Base-by-base conservation (phyloP, 441 rosid genomes). In the Viola pubescens region DNA sequence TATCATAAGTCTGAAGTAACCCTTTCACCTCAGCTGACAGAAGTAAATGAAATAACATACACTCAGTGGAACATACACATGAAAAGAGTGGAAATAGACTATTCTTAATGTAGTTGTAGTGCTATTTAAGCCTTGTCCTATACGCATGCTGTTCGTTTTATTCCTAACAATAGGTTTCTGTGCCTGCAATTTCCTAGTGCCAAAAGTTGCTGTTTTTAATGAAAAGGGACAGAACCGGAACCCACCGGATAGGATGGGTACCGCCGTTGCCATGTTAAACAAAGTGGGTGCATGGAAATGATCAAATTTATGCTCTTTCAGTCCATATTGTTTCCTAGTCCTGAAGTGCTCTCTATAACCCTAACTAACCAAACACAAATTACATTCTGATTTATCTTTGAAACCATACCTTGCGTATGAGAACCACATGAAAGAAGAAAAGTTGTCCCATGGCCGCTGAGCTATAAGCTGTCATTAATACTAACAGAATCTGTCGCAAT, bases 391-490 rank as follows among this genome's bases (percentile, higher is more conserved):
- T 38, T 9, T 12, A 52, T 19, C 9, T 13, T 53, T 44, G 37
- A 26, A n/a, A 11, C 4, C 34, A 10, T 59, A 43, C 46, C 46
- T 43, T 43, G 46, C 46, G 46, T 43, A 43, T 43, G 46, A 43
- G 46, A 43, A 43, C 46, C 46, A 9, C 46, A 43, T 43, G 46
- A 43, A 43, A 43, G 8, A 43, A 43, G 46, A 43, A 43, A 43
- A 43, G 46, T 43, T 43, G 46, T 43, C 46, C 46, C 84, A 94
- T 81, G 48, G 97, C 97, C 6, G 97, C 99, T 4, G 94, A 76
- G 54, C 97, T 86, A 64, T 87, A 90, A 57, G 87, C 85, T 4
- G 95, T 81, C 72, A 94, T 71, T 60, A 88, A 71, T 52, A 86
- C 84, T 77, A 94, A 59, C 68, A 94, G 9, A 62, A 90, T 77